Evolutionary conservation across 2,329 filamentous ascomycete genomes (phyloP).

Genomic region (Tothia fuscella): DNA sequence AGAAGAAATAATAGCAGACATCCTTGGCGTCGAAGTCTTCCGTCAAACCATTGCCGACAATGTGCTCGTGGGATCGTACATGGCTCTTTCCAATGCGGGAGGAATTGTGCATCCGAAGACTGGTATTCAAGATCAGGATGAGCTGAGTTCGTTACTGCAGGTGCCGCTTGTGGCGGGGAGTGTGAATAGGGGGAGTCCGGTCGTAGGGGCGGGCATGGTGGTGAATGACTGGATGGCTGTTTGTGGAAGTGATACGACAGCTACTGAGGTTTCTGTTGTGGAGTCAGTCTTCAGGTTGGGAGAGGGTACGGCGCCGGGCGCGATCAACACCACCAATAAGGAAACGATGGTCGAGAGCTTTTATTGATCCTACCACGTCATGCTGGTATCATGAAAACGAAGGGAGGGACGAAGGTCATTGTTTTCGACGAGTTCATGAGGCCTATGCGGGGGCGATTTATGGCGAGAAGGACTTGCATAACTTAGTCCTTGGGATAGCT

Average conservation of each 20-base stretch:
- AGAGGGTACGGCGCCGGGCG: slow-evolving; percentile 65
- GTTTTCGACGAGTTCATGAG: no score
- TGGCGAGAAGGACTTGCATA: no score
- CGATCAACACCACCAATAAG: slow-evolving; percentile 77
- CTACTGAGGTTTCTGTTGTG: slow-evolving; percentile 92
- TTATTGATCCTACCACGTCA: no score
- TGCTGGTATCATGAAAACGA: no score
- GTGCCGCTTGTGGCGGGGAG: slow-evolving; percentile 90
- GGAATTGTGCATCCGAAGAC: slow-evolving; percentile 97
- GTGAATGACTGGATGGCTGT: slow-evolving; percentile 97
- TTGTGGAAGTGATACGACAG: slow-evolving; percentile 80
- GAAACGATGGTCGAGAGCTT: slow-evolving; percentile 99
- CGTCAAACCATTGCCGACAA: slow-evolving; percentile 94
- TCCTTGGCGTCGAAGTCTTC: slow-evolving; percentile 80
- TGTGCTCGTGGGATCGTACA: slow-evolving; percentile 91
- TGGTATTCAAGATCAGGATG: slow-evolving; percentile 93
- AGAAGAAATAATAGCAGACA: slow-evolving; percentile 95
- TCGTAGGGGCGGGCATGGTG: slow-evolving; percentile 95
- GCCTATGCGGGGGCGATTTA: no score
- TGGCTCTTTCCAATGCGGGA: slow-evolving; percentile 90
- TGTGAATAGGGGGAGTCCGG: slow-evolving; percentile 83
- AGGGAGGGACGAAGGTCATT: no score
- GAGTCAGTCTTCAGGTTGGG: slow-evolving; percentile 93
- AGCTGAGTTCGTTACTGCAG: slow-evolving; percentile 84
- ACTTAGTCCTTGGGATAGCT: no score